Base-by-base conservation (phyloP, 2,329 filamentous ascomycete genomes). In the Penicillium concentricum region DNA sequence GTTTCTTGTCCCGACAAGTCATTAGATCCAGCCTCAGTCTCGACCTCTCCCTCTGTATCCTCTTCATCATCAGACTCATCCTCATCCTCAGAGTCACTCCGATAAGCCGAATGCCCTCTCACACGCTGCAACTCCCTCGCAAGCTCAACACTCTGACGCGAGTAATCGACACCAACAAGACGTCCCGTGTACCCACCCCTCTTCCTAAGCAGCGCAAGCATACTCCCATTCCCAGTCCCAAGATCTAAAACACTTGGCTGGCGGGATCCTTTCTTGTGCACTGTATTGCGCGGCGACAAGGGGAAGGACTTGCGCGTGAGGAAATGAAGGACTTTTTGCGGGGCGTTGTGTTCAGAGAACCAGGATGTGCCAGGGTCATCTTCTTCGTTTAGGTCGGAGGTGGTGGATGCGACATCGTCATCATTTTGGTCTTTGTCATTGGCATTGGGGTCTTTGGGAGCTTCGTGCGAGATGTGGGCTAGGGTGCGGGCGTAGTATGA, bases 291-390 rank as follows among this genome's bases (percentile, higher is more conserved):
- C 22, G 76, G 75, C 32, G 77, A 69, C 5, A 78, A 66, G 61
- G 84, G 71, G 28, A 79, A 76, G 1, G 74, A 74, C 15, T 78
- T 74, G 4, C 79, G 75, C 4, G 79, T 79, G 8, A 96, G 82
- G 72, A 88, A 92, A 10, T 79, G 74, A 24, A 96, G 76, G 58
- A 96, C 86, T 69, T 92, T 92, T 60, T 87, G 81, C 69, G 96
- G 91, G 60, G 94, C 94, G 69, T 89, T 86, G 32, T 91, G 90
- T 77, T 97, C 94, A 72, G 92, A 89, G 82, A 99, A 99, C 94
- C 94, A 99, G 67, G 94, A 87, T 30, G 92, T 96, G 64, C 93
- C 93, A 58, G 88, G 88, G 79, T 79, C 75, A 12, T 96, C 90
- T 55, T 83, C 76, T 10, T 90, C 85, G 76, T 95, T 86, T 60